Conservation (phyloP, 257 asterid species). For the Apocynum venetum region DNA sequence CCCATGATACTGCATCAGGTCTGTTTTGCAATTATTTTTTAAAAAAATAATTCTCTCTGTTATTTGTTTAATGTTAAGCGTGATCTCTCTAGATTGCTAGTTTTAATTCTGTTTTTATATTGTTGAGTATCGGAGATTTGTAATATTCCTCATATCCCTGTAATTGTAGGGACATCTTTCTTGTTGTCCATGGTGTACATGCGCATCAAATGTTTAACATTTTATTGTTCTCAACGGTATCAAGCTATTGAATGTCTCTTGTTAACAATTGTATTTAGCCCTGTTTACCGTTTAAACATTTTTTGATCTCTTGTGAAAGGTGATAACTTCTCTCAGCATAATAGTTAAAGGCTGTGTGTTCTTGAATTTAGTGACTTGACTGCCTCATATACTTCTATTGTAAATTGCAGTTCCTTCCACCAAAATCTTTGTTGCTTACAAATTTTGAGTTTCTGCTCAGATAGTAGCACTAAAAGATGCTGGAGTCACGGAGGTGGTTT, state of each 20-base stretch:
- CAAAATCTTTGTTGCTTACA: neutral
- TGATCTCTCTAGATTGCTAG: neutral
- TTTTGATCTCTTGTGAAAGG: neutral
- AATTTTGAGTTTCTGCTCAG: constrained; percentile 26
- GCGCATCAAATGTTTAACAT: neutral
- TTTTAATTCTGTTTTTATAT: neutral
- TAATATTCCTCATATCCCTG: neutral
- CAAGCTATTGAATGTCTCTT: no score
- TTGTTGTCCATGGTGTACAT: neutral
- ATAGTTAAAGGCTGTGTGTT: neutral
- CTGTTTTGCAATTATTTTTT: neutral
- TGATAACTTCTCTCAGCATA: neutral
- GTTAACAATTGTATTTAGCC: no score
- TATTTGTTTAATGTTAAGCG: neutral
- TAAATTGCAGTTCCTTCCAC: neutral
- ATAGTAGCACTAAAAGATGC: constrained; percentile 75
- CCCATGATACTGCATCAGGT: constrained; percentile 99
- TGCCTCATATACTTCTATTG: neutral
- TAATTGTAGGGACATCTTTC: neutral
- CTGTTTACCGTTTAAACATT: neutral
- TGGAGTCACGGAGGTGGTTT: constrained; percentile 81
- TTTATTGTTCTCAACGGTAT: neutral
- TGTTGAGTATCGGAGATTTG: neutral
- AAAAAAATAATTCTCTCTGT: neutral
- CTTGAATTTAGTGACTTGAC: neutral